Evolutionary conservation across 1,284 basidiomycete species (phyloP).

Genomic region (Leccinum pachyderme): DNA sequence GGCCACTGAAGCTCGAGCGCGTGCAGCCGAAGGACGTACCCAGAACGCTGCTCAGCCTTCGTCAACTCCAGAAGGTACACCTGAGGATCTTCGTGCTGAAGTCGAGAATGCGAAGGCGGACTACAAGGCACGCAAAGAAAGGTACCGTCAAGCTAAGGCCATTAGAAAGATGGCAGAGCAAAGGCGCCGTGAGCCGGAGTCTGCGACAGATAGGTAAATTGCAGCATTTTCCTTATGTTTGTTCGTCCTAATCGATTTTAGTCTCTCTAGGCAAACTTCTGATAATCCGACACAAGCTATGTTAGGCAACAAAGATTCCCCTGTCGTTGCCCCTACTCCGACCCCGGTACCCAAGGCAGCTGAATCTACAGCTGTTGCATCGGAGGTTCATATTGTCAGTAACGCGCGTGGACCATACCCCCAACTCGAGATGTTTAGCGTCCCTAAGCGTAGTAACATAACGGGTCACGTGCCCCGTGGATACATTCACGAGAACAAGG

Average conservation of each 20-base stretch:
- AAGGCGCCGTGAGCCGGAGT: constrained; percentile 21
- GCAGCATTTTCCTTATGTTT: constrained; percentile 1
- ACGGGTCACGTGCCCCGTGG: constrained; percentile 25
- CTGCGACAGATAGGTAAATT: constrained; percentile 34
- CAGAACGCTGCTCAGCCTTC: constrained; percentile 3
- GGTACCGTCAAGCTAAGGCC: constrained; percentile 57
- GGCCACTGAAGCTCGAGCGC: constrained; percentile 14
- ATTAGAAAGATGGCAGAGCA: constrained; percentile 44
- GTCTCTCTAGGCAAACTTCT: constrained; percentile 27
- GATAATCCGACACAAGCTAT: constrained; percentile 18
- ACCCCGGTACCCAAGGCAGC: constrained; percentile 6
- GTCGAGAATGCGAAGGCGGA: constrained; percentile 64
- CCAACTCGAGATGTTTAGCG: constrained; percentile 56
- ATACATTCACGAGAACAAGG: constrained; percentile 32
- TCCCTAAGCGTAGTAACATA: constrained; percentile 43
- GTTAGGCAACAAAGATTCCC: not conserved
- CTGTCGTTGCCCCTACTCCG: constrained; percentile 3
- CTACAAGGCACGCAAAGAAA: constrained; percentile 69
- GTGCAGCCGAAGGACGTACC: constrained; percentile 3
- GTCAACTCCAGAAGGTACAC: constrained; percentile 13
- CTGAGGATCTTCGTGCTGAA: constrained; percentile 52
- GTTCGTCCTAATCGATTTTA: constrained; percentile 11
- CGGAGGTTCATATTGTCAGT: constrained; percentile 48
- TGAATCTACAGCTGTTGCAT: constrained; percentile 12
- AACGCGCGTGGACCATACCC: constrained; percentile 59